These are phyloP conservation scores for Botrytis aclada DNA, from an alignment of 2,329 filamentous ascomycete genomes.

Conservation along the genomic window DNA sequence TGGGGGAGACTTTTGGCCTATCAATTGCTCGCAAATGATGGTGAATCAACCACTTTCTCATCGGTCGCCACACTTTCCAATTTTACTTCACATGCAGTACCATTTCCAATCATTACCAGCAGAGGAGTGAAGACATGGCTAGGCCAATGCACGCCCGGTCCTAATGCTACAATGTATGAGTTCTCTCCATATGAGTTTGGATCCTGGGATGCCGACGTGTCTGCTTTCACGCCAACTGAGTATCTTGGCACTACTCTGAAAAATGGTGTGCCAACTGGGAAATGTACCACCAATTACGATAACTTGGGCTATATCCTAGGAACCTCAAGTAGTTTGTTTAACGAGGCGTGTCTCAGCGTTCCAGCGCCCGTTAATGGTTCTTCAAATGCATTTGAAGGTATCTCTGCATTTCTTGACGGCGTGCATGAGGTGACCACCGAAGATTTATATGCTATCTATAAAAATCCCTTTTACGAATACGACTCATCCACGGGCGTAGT, in stretches of 20 bases:
- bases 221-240: slow-evolving; percentile 56
- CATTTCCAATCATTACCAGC: slow-evolving; percentile 46
- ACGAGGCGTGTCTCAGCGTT: slow-evolving; percentile 25
- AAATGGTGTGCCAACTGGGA: slow-evolving; percentile 43
- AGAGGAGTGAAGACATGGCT: slow-evolving; percentile 39
- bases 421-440: slow-evolving; percentile 34
- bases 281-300: slow-evolving; percentile 48
- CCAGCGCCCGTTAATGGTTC: slow-evolving; percentile 24
- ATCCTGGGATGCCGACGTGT: slow-evolving; percentile 57
- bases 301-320: slow-evolving; percentile 48
- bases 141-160: slow-evolving; percentile 39
- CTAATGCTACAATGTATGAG: slow-evolving; percentile 61
- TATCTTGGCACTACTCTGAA: slow-evolving; percentile 60
- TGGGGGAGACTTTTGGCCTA: slow-evolving; percentile 30
- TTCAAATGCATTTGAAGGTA: slow-evolving; percentile 23
- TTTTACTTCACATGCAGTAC: slow-evolving; percentile 42
- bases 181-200: slow-evolving; percentile 66
- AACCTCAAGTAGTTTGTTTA: slow-evolving; percentile 45
- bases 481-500: slow-evolving; percentile 29
- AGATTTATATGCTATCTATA: slow-evolving; percentile 48
- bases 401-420: slow-evolving; percentile 37
- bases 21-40: slow-evolving; percentile 25
- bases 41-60: slow-evolving; percentile 28
- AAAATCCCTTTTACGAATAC: slow-evolving; percentile 59
- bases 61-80: slow-evolving; percentile 37